Conservation (phyloP, 768 basidiomycete species). For the Psilocybe cubensis region DNA sequence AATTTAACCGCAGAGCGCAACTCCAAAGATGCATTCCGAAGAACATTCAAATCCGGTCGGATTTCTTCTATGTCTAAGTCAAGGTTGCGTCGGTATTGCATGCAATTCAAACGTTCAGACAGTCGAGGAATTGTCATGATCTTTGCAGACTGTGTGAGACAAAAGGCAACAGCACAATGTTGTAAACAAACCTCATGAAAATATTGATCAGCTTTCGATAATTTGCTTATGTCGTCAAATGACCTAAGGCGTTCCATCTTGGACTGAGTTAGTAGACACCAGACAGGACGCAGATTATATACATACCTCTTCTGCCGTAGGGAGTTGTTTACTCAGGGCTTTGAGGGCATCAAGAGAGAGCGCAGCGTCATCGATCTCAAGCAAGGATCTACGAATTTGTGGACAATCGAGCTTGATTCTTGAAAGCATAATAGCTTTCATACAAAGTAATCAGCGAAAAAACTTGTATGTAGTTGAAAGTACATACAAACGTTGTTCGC, state of each 20-base stretch:
- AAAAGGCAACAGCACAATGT: not conserved
- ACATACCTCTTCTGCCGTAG: slow-evolving; percentile 80
- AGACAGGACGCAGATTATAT: not conserved
- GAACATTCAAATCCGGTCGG: slow-evolving; percentile 75
- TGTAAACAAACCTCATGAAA: slow-evolving; percentile 62
- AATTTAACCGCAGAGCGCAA: slow-evolving; percentile 66
- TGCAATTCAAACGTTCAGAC: slow-evolving; percentile 72
- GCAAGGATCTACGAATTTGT: slow-evolving; percentile 70
- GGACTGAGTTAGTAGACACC: not conserved
- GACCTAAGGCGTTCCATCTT: slow-evolving; percentile 68
- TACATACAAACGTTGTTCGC: slow-evolving; percentile 84
- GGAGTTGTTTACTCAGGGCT: slow-evolving; percentile 73
- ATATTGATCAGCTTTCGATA: slow-evolving; percentile 86
- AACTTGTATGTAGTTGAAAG: slow-evolving; percentile 1
- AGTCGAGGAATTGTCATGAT: slow-evolving; percentile 81
- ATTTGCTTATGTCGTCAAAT: slow-evolving; percentile 71
- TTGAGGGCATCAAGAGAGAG: slow-evolving; percentile 78
- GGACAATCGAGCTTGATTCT: slow-evolving; percentile 67
- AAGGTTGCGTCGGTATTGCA: slow-evolving; percentile 82
- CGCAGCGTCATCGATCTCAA: slow-evolving; percentile 70
- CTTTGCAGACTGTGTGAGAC: slow-evolving; percentile 35
- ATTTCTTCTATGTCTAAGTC: slow-evolving; percentile 85
- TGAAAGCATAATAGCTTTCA: slow-evolving; percentile 83
- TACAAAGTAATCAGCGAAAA: not conserved
- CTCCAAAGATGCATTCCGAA: slow-evolving; percentile 74